These are phyloP conservation scores for Sporothrix brunneoviolacea DNA, from an alignment of 2,329 filamentous ascomycete genomes.

Conservation along the genomic window DNA sequence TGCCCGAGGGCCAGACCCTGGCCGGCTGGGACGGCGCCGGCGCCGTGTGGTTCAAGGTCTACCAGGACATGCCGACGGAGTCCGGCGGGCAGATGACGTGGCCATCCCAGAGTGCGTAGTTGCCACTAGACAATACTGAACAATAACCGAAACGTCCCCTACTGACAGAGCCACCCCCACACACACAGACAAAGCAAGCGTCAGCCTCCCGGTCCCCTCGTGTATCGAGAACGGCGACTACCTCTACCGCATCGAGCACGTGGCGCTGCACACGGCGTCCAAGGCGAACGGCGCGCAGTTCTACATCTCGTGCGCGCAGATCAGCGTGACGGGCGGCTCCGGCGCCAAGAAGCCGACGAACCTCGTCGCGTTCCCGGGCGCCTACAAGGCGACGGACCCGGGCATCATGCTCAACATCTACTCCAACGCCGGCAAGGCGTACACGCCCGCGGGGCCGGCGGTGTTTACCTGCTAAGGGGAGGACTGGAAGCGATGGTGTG, in stretches of 20 bases:
- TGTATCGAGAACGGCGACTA: constrained; percentile 15
- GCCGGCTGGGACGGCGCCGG: constrained; percentile 27
- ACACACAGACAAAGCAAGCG: constrained; percentile 10
- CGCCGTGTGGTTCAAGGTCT: constrained; percentile 32
- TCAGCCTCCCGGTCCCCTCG: constrained; percentile 12
- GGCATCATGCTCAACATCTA: constrained; percentile 16
- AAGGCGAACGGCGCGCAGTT: constrained; percentile 14
- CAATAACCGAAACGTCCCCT: too few species aligned
- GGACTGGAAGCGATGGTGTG: too few species aligned
- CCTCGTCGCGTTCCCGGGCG: constrained; percentile 16
- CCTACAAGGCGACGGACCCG: constrained; percentile 16
- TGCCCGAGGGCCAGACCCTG: constrained; percentile 27
- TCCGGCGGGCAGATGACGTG: constrained; percentile 13
- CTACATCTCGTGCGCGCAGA: constrained; percentile 16
- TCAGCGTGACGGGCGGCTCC: constrained; percentile 12
- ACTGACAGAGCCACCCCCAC: neutral
- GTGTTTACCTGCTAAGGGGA: constrained; percentile 13
- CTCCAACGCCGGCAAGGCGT: constrained; percentile 3
- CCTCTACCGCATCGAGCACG: constrained; percentile 16
- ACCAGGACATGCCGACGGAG: constrained; percentile 22
- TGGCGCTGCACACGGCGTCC: constrained; percentile 13
- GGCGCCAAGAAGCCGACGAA: constrained; percentile 13
- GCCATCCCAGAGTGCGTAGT: constrained; percentile 11
- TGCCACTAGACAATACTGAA: too few species aligned
- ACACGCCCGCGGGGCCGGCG: constrained; percentile 14